Evolutionary conservation across 495 filamentous ascomycete genomes (phyloP).

Genomic region (Penicillium egyptiacum): DNA sequence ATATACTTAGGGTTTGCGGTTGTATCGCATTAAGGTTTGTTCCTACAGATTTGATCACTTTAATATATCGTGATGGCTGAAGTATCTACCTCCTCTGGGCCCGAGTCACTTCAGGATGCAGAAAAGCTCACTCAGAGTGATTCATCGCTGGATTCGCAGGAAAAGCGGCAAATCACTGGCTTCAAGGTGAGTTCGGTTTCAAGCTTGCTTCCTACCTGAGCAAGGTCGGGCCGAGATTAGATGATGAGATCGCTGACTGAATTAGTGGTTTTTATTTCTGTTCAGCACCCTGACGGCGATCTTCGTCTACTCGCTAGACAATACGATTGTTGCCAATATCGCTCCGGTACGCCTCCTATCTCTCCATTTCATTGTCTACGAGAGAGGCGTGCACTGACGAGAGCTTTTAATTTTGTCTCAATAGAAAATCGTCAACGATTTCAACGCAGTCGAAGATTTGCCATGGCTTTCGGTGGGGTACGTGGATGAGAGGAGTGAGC

Average conservation of each 20-base stretch:
- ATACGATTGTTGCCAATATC: conserved; percentile 58
- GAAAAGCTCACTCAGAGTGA: too few relatives aligned
- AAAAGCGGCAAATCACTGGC: too few relatives aligned
- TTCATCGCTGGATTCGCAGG: too few relatives aligned
- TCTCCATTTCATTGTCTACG: neutral
- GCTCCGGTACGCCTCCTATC: conserved; percentile 30
- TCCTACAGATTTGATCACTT: neutral
- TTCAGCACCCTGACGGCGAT: conserved; percentile 17
- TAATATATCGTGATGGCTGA: neutral
- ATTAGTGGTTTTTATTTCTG: conserved; percentile 11
- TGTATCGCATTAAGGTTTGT: too few relatives aligned
- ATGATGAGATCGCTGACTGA: neutral
- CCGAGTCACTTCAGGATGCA: too few relatives aligned
- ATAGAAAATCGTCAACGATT: conserved; percentile 42
- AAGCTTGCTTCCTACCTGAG: too few relatives aligned
- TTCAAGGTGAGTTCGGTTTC: too few relatives aligned
- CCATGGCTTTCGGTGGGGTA: conserved; percentile 53
- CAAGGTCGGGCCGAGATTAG: too few relatives aligned
- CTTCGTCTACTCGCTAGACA: conserved; percentile 57
- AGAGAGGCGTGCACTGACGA: neutral
- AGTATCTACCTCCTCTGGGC: neutral
- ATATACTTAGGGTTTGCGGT: neutral
- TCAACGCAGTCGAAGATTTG: conserved; percentile 48
- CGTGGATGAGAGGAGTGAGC: neutral
- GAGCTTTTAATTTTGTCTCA: neutral